Percentiles rank a stretch among this genome's conserved stretches.
phyloP scores from a whole-genome alignment of 108 stramenopile species.

The Licmophora abbreviata region DNA sequence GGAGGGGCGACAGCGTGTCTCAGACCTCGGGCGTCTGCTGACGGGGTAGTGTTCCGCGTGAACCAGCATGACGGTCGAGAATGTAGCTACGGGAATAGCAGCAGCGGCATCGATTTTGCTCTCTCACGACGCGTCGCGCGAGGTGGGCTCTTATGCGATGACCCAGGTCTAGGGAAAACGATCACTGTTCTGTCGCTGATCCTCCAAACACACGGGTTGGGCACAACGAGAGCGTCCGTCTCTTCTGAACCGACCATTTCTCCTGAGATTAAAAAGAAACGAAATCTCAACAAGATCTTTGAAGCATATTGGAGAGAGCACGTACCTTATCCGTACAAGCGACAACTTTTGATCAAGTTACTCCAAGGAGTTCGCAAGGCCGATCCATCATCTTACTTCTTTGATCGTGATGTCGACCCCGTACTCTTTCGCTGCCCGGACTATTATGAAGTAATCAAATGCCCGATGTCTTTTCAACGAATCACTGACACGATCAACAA shows the following conservation, averaged over 20 bases:
- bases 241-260: neutral
- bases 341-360: slow-evolving; percentile 19
- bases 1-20: slow-evolving; percentile 48
- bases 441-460: slow-evolving; percentile 52
- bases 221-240: slow-evolving; percentile 24
- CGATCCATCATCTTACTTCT: slow-evolving; percentile 13
- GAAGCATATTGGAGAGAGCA: slow-evolving; percentile 53
- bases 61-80: neutral
- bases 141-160: slow-evolving; percentile 62
- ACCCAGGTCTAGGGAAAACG: slow-evolving; percentile 76
- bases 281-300: slow-evolving; percentile 24
- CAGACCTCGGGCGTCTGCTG: neutral
- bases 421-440: slow-evolving; percentile 39
- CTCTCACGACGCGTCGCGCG: slow-evolving; percentile 17
- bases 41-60: neutral
- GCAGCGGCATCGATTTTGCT: slow-evolving; percentile 1
- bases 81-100: neutral
- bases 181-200: slow-evolving; percentile 72
- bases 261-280: too few species aligned
- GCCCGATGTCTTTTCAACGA: slow-evolving; percentile 54
- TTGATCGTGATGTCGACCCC: slow-evolving; percentile 10
- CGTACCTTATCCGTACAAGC: slow-evolving; percentile 15
- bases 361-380: slow-evolving; percentile 15
- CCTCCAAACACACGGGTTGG: slow-evolving; percentile 56
- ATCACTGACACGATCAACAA: slow-evolving; percentile 23